Conservation (phyloP, 2,329 filamentous ascomycete genomes). For the Ceratocystis cubensis region DNA sequence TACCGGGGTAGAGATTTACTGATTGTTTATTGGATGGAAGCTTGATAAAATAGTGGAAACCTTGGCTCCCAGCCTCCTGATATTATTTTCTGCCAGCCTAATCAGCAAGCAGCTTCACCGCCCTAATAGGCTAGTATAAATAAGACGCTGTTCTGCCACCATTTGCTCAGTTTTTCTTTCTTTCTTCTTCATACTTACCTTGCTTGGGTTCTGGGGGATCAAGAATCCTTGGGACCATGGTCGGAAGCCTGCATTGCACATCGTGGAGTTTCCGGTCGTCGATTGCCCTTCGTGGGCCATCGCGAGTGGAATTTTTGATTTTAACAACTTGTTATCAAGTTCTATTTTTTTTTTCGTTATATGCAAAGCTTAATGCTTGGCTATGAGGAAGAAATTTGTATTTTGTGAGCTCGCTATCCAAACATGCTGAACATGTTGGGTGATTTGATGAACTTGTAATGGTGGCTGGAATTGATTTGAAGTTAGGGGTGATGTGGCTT, state of each 20-base stretch:
- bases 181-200: conserved; percentile 22
- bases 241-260: conserved; percentile 22
- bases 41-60: too few relatives aligned
- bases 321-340: conserved; percentile 3
- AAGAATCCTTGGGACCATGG: conserved; percentile 21
- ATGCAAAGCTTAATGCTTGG: conserved; percentile 16
- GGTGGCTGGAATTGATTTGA: neutral
- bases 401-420: neutral
- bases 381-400: conserved; percentile 17
- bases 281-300: conserved; percentile 22
- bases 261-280: conserved; percentile 22
- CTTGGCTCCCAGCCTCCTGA: neutral
- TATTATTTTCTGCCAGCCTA: neutral
- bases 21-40: neutral
- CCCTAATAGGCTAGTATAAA: conserved; percentile 12
- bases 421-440: too few relatives aligned
- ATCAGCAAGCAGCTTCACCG: conserved; percentile 6
- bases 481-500: neutral
- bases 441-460: neutral
- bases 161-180: conserved; percentile 15
- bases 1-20: neutral
- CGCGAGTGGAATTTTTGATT: conserved; percentile 22
- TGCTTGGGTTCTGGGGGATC: conserved; percentile 22
- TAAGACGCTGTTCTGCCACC: neutral
- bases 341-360: conserved; percentile 16